Base-by-base conservation (phyloP, 2,329 filamentous ascomycete genomes). In the Aureobasidium lini region DNA sequence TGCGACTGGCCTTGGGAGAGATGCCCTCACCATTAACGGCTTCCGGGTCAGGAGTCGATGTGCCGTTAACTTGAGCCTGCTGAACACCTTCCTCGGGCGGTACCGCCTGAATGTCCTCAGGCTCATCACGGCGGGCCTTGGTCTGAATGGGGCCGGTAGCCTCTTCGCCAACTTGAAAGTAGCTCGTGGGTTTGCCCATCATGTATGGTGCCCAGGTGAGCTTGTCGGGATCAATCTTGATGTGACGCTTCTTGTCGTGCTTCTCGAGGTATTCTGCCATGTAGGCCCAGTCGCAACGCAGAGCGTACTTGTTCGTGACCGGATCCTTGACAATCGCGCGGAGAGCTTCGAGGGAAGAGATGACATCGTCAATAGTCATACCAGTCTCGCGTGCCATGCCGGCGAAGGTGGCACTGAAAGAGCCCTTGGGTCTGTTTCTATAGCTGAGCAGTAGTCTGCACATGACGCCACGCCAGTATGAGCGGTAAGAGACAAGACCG, bases 181-280 rank as follows among this genome's bases (percentile, higher is more conserved):
- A 63, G 50, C 65, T 71, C 1, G 69, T 71, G 9, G 71, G 70
- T 47, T 90, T 85, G 29, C 94, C 93, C 91, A 96, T 97, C 43
- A 97, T 86, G 71, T 96, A 99, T 0, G 94, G 94, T 13, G 92
- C 96, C 94, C 94, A 99, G 10, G 92, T 87, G 29, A 99, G 80
- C 16, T 85, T 85, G 46, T 87, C 84, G 0, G 88, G 84, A 64
- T 94, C 88, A 37, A 99, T 82, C 66, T 85, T 88, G 23, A 96
- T 89, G 65, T 96, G 95, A 9, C 87, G 86, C 70, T 96, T 96
- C 50, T 82, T 81, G 69, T 96, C 89, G 84, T 93, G 96, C 64
- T 93, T 94, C 34, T 84, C 82, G 62, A 96, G 88, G 66, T 96
- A 95, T 64, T 93, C 85, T 60, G 84, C 84, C 72, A 93, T 96